Base-by-base conservation (phyloP, 306 rosid species). In the Quercus rubra region DNA sequence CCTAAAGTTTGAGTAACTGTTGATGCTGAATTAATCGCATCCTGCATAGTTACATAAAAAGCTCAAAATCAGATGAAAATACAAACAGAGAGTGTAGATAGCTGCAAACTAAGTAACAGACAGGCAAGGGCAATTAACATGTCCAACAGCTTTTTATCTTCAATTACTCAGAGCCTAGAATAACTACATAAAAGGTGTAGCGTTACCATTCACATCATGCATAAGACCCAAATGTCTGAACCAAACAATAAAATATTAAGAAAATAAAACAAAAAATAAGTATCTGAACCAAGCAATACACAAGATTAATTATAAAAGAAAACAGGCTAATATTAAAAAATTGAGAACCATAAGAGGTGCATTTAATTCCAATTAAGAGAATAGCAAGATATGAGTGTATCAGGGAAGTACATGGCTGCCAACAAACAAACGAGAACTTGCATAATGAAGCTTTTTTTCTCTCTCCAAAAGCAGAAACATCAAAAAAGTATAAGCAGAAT, bases 1-100 rank as follows among this genome's bases (percentile, higher is more conserved):
- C 82, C 87, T 81, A 96, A 77, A 31, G 97, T 87, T 88, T 93
- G 99, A 77, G 94, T 72, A 74, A 96, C 85, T 1, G 99, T 82
- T 27, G 97, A 91, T 27, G 94, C 98, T 2, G 98, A 86, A 84
- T 73, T 93, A 68, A 96, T 85, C 74, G 98, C 81, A 83, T 96
- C 99, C 99, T 96, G 94, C 59, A 81, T 61, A 68, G 18, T 14
- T 20, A 20, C 43, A 55, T 35, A 41, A 49, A 62, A 49, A 38
- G 41, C 1, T 49, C 25, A 35, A 55, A 63, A 56, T 68, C 61
- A 67, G 51, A 59, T 28, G 38, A 38, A 67, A 67, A 33, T 67
- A 25, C 14, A 23, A 62, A 14, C 77, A 52, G 74, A 54, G 71
- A 54, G 71, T 75, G 70, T 12, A 17, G 52, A 62, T 28, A 13